Percentiles rank a stretch among this genome's conserved stretches.
phyloP scores from a whole-genome alignment of 2,329 filamentous ascomycete species.

The Trichophyton schoenleinii region DNA sequence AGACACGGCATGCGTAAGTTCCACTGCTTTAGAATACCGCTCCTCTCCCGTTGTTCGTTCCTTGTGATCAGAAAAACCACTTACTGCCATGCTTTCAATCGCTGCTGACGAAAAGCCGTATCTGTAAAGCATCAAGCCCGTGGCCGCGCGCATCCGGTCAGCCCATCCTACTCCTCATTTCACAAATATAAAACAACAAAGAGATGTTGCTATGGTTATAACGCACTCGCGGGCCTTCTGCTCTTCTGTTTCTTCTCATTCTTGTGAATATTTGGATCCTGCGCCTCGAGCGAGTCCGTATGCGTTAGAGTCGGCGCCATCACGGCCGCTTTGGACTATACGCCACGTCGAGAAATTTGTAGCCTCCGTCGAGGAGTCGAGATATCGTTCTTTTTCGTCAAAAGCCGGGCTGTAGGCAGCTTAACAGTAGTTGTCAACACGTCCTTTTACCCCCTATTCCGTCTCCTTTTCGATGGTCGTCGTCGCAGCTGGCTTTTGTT shows the following conservation, averaged over 20 bases:
- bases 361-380: neutral
- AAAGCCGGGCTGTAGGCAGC: neutral
- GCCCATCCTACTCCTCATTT: neutral
- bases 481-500: neutral
- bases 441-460: neutral
- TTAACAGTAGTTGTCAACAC: neutral
- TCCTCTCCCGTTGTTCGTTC: neutral
- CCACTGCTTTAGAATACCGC: neutral
- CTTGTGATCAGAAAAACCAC: slow-evolving; percentile 27
- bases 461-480: neutral
- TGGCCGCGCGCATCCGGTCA: slow-evolving; percentile 6
- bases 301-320: slow-evolving; percentile 33
- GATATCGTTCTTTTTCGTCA: neutral
- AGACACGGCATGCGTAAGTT: neutral
- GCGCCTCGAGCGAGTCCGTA: slow-evolving; percentile 33
- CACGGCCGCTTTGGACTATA: neutral
- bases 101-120: slow-evolving; percentile 92
- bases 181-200: slow-evolving; percentile 4
- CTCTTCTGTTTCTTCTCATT: slow-evolving; percentile 73
- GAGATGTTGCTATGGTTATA: slow-evolving; percentile 3
- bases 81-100: slow-evolving; percentile 97
- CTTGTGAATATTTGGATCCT: slow-evolving; percentile 28
- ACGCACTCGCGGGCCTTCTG: slow-evolving; percentile 75
- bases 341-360: neutral
- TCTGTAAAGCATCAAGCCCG: slow-evolving; percentile 40